These are phyloP conservation scores for Penicillium crustosum DNA, from an alignment of 2,329 filamentous ascomycete genomes.

Conservation along the genomic window DNA sequence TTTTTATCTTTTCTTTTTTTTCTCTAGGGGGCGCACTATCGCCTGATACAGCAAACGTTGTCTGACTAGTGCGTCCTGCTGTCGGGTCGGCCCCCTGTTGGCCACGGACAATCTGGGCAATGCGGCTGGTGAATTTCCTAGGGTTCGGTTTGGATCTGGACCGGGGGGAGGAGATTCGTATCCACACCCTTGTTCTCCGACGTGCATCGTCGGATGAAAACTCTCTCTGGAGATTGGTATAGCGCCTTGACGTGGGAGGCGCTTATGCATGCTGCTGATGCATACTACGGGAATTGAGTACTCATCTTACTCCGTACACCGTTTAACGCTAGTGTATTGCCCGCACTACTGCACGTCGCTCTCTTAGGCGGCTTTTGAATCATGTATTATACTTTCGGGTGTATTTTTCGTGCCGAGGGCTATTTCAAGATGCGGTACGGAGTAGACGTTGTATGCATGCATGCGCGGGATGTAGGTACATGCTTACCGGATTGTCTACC, in stretches of 20 bases:
- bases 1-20: no score
- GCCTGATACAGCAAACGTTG: slow-evolving; percentile 12
- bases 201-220: slow-evolving; percentile 9
- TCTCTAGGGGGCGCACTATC: not conserved
- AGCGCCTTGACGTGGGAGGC: slow-evolving; percentile 12
- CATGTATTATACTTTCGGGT: not conserved
- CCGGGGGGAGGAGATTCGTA: not conserved
- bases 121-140: not conserved
- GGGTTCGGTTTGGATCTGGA: slow-evolving; percentile 6
- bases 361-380: slow-evolving; percentile 6
- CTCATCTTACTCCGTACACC: not conserved
- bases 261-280: slow-evolving; percentile 12
- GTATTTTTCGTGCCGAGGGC: not conserved
- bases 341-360: slow-evolving; percentile 14
- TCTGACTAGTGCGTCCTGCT: slow-evolving; percentile 13
- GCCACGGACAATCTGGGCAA: not conserved
- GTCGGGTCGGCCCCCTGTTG: slow-evolving; percentile 4
- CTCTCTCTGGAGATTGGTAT: not conserved
- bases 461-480: not conserved
- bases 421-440: not conserved
- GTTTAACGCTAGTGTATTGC: not conserved
- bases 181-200: not conserved
- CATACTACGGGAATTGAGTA: not conserved
- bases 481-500: not conserved
- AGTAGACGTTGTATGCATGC: not conserved